Percentiles rank a stretch among this genome's conserved stretches.
These are phyloP conservation scores for Coemansia sp. DNA, from an alignment of 192 early-diverging fungal genomes.

Conservation along the genomic window DNA sequence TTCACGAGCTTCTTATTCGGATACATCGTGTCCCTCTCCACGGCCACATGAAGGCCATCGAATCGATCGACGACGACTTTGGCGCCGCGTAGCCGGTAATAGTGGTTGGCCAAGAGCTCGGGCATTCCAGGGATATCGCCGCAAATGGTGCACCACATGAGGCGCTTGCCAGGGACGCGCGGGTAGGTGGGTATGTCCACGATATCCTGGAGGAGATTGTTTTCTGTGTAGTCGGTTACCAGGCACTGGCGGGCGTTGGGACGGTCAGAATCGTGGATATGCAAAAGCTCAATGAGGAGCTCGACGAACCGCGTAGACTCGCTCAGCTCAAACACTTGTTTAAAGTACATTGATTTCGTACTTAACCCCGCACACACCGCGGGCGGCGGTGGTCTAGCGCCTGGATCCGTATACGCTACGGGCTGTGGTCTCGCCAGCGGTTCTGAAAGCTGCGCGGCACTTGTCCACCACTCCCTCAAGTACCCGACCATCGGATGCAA, in stretches of 20 bases:
- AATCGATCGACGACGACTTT: background rate
- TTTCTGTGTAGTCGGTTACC: conserved; percentile 28
- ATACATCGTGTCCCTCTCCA: conserved; percentile 3
- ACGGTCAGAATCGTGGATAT: background rate
- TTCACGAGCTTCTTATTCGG: conserved; percentile 13
- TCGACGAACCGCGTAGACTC: conserved; percentile 5
- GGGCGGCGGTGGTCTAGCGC: no score
- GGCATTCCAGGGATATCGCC: conserved; percentile 20
- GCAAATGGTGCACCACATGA: conserved; percentile 13
- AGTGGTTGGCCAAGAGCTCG: background rate
- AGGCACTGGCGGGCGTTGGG: background rate
- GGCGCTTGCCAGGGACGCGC: background rate
- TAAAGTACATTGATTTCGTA: no score
- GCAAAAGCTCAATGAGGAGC: conserved; percentile 16
- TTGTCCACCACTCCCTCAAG: conserved; percentile 19
- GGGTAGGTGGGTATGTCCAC: background rate
- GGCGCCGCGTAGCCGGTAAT: conserved; percentile 20
- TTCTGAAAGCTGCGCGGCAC: background rate
- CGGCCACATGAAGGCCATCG: background rate
- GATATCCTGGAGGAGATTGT: background rate
- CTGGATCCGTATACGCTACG: no score
- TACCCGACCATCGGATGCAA: conserved; percentile 12
- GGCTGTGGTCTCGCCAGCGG: background rate
- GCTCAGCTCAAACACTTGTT: background rate
- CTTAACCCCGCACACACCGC: no score